Evolutionary conservation across 1,139 yeast genomes (phyloP).

Genomic region (Blastobotrys indianensis): DNA sequence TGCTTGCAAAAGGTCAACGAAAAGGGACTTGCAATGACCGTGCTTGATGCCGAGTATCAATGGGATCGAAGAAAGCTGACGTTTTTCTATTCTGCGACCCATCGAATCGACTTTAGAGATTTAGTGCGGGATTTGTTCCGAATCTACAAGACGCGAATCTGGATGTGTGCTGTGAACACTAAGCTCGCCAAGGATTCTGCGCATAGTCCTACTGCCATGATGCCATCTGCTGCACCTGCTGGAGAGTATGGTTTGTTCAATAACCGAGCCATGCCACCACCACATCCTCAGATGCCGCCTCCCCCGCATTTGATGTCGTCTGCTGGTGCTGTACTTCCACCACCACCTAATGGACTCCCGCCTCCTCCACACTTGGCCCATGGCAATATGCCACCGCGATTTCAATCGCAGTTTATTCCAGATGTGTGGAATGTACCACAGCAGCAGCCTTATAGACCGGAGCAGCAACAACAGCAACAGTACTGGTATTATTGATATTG

Average conservation of each 20-base stretch:
- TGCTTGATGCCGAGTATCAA: constrained; percentile 82
- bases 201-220: not conserved
- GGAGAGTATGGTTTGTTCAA: constrained; percentile 9
- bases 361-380: constrained; percentile 7
- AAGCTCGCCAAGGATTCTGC: constrained; percentile 1
- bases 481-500: constrained; percentile 9
- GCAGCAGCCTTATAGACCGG: constrained; percentile 5
- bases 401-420: constrained; percentile 1
- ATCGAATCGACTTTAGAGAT: constrained; percentile 87
- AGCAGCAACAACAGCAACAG: constrained; percentile 3
- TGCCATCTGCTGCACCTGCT: constrained; percentile 12
- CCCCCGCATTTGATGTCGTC: not conserved
- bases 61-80: constrained; percentile 92
- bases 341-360: constrained; percentile 1
- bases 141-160: constrained; percentile 90
- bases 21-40: constrained; percentile 41
- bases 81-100: constrained; percentile 77
- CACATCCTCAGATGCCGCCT: not conserved
- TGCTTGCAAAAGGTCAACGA: constrained; percentile 54
- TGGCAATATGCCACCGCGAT: constrained; percentile 4
- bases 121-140: constrained; percentile 88
- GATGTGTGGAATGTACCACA: constrained; percentile 4
- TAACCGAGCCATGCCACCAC: not conserved
- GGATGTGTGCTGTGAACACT: constrained; percentile 79
- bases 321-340: not conserved